Percentiles rank a stretch among this genome's conserved stretches.
These are phyloP conservation scores for Usnea hakonensis DNA, from an alignment of 495 filamentous ascomycete species.

Conservation along the genomic window DNA sequence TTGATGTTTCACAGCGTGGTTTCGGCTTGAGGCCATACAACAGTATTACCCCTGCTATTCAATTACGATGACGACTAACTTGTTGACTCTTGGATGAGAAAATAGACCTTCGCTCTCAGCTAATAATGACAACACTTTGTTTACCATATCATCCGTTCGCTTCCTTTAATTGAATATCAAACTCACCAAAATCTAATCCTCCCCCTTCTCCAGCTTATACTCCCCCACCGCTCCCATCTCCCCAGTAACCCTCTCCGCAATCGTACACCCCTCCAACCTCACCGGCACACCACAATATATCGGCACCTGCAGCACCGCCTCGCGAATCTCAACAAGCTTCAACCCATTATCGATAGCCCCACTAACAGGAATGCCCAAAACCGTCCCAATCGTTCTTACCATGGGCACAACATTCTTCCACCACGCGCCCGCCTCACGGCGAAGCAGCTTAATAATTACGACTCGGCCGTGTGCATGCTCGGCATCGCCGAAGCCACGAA, in stretches of 20 bases:
- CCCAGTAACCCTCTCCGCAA: conserved; percentile 27
- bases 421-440: neutral
- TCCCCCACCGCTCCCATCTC: conserved; percentile 14
- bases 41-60: too few relatives aligned
- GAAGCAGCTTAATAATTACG: conserved; percentile 1
- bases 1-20: too few relatives aligned
- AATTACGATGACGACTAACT: too few relatives aligned
- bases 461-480: neutral
- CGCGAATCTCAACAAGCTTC: conserved; percentile 45
- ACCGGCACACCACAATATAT: conserved; percentile 51
- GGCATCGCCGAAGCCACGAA: conserved; percentile 1
- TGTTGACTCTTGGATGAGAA: too few relatives aligned
- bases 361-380: conserved; percentile 45
- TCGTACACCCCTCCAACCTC: conserved; percentile 45
- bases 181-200: too few relatives aligned
- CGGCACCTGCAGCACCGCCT: conserved; percentile 46
- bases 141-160: too few relatives aligned
- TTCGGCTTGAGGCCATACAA: too few relatives aligned
- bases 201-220: neutral
- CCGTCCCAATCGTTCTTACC: neutral
- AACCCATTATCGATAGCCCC: conserved; percentile 49
- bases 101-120: too few relatives aligned
- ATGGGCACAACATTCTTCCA: conserved; percentile 7
- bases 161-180: too few relatives aligned
- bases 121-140: too few relatives aligned